Base-by-base conservation (phyloP, 495 filamentous ascomycete genomes). In the Penicillium angulare region DNA sequence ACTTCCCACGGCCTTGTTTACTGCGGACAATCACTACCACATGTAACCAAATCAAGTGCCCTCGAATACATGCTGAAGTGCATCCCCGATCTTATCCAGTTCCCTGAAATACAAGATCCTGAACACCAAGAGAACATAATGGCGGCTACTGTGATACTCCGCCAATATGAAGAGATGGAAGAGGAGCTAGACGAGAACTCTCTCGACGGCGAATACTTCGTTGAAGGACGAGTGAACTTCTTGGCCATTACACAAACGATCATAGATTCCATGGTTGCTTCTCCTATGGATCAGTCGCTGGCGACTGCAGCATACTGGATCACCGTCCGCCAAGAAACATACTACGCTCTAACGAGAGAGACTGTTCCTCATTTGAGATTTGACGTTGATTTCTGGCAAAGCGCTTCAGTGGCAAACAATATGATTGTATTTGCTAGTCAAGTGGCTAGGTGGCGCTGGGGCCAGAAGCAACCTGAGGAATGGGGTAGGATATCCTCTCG, bases 111-210 rank as follows among this genome's bases (percentile, higher is more conserved):
- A 6, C 41, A 44, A 13, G 53, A 66, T 35, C 50, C 47, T 0
- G 21, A 18, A 0, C 40, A 63, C 8, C 63, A 66, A 34, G 63
- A 63, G 34, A 63, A 60, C 15, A 56, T 66, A 27, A 66, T 66
- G 57, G 60, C 55, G 5, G 63, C 63, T 1, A 55, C 63, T 4
- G 55, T 66, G 1, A 66, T 66, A 15, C 36, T 66, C 9, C 57
- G 63, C 7, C 63, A 66, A 27, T 65, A 61, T 39, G 63, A 66
- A 35, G 63, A 66, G 38, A 60, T 66, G 43, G 63, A 66, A 20
- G 63, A 66, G 35, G 62, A 65, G 9, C 43, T 54, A 22, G 62
- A 62, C 4, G 57, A 59, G 23, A 26, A n/a, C 3, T 44, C 43
- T 10, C 16, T 29, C 1, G 46, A 55, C 6, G 39, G 31, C 12